Percentiles rank a stretch among this genome's conserved stretches.
phyloP scores from a whole-genome alignment of 495 filamentous ascomycete species.

The Penicillium cataractarum region DNA sequence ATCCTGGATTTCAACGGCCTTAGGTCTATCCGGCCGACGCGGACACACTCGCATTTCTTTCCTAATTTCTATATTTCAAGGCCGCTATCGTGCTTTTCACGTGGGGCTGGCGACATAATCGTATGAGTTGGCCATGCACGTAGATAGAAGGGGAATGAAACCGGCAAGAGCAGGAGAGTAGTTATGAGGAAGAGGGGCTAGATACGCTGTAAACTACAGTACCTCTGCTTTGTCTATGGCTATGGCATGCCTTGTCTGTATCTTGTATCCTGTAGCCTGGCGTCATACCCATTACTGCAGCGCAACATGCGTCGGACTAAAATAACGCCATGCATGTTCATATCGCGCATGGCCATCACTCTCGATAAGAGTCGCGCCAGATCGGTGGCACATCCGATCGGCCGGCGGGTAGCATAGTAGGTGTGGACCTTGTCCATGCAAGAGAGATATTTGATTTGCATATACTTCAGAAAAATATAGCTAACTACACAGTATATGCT shows the following conservation, averaged over 20 bases:
- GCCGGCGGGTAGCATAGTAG: not conserved
- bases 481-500: not conserved
- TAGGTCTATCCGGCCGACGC: conserved; percentile 4
- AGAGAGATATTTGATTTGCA: not conserved
- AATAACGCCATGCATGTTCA: conserved; percentile 3
- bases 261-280: not conserved
- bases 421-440: not conserved
- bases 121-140: conserved; percentile 14
- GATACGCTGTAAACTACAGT: not conserved
- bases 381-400: conserved; percentile 14
- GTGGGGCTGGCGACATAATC: conserved; percentile 11
- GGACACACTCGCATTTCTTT: conserved; percentile 11
- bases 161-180: not conserved
- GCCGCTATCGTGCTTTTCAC: not conserved
- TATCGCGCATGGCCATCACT: not conserved
- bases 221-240: not conserved
- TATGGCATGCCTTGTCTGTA: not conserved
- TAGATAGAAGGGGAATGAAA: conserved; percentile 2
- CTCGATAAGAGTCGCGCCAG: conserved; percentile 20
- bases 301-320: not conserved
- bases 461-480: not conserved
- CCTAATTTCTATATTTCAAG: not conserved
- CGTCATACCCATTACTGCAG: conserved; percentile 4
- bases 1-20: conserved; percentile 7
- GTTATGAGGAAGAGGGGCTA: not conserved